These are phyloP conservation scores for Atractiella rhizophila DNA, from an alignment of 768 basidiomycete species.

Conservation along the genomic window DNA sequence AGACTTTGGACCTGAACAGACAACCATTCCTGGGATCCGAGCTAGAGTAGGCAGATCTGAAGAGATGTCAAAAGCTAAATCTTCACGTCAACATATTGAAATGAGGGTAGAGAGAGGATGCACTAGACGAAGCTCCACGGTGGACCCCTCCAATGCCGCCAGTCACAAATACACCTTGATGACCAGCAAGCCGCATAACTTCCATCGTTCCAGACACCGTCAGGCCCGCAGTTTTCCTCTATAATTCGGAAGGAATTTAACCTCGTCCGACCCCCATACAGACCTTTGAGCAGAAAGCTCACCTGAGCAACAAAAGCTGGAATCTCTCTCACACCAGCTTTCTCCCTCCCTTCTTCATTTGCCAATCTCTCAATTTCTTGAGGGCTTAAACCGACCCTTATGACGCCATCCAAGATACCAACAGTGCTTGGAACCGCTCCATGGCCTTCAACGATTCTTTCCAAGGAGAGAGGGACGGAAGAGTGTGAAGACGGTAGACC, in stretches of 20 bases:
- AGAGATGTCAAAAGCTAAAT: slow-evolving; percentile 69
- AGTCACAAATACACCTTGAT: slow-evolving; percentile 42
- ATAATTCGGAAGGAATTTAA: slow-evolving; percentile 18
- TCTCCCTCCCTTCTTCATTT: slow-evolving; percentile 25
- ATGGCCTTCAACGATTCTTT: slow-evolving; percentile 25
- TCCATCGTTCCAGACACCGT: slow-evolving; percentile 27
- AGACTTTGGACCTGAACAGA: slow-evolving; percentile 81
- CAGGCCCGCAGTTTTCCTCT: slow-evolving; percentile 39
- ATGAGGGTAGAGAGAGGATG: slow-evolving; percentile 7
- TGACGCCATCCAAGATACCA: slow-evolving; percentile 50
- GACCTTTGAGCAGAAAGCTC: slow-evolving; percentile 15
- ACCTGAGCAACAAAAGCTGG: slow-evolving; percentile 42
- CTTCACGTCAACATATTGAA: not conserved
- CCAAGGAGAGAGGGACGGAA: slow-evolving; percentile 1
- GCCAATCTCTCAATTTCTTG: slow-evolving; percentile 40
- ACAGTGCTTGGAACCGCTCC: slow-evolving; percentile 79
- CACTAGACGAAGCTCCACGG: slow-evolving; percentile 44
- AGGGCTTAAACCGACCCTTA: slow-evolving; percentile 56
- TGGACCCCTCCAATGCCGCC: slow-evolving; percentile 82
- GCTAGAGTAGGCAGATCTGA: slow-evolving; percentile 68
- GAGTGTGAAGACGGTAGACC: slow-evolving; percentile 6
- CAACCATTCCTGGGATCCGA: slow-evolving; percentile 57
- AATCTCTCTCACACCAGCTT: slow-evolving; percentile 52
- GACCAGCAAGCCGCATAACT: slow-evolving; percentile 37
- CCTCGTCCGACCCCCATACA: slow-evolving; percentile 1